Conservation (phyloP, 208 protist species). For the Trypanosoma congolense region DNA sequence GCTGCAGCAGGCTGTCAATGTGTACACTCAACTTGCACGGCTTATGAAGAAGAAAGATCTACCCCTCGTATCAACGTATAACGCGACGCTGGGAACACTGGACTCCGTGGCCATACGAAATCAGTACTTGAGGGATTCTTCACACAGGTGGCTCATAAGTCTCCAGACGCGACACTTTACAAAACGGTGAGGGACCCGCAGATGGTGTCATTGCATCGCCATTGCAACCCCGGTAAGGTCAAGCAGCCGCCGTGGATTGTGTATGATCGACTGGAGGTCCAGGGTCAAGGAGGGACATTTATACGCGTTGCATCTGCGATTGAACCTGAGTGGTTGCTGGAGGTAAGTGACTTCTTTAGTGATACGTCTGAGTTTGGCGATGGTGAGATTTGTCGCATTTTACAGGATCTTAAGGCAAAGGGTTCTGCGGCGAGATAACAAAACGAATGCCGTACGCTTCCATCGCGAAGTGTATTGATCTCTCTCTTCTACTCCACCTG, state of each 20-base stretch:
- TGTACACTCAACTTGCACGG: slow-evolving; percentile 71
- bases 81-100: slow-evolving; percentile 30
- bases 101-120: slow-evolving; percentile 71
- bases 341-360: slow-evolving; percentile 61
- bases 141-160: slow-evolving; percentile 64
- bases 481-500: not conserved
- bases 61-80: slow-evolving; percentile 57
- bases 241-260: slow-evolving; percentile 58
- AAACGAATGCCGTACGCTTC: not conserved
- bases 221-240: slow-evolving; percentile 29
- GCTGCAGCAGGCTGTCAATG: slow-evolving; percentile 60
- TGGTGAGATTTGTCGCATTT: slow-evolving; percentile 41
- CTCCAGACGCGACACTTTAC: slow-evolving; percentile 30
- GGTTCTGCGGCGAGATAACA: too few relatives aligned
- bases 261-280: slow-evolving; percentile 82
- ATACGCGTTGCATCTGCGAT: slow-evolving; percentile 58
- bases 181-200: slow-evolving; percentile 61
- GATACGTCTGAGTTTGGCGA: slow-evolving; percentile 61
- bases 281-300: slow-evolving; percentile 66
- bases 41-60: slow-evolving; percentile 50
- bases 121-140: slow-evolving; percentile 85
- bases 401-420: slow-evolving; percentile 7
- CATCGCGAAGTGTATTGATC: too few relatives aligned
- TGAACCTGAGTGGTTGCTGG: slow-evolving; percentile 69
- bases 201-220: slow-evolving; percentile 36